Evolutionary conservation across 225 moss, liverwort and hornwort species (phyloP), one percentile per base, ranked within the genome.

Genomic region (Lunularia cruciata): DNA sequence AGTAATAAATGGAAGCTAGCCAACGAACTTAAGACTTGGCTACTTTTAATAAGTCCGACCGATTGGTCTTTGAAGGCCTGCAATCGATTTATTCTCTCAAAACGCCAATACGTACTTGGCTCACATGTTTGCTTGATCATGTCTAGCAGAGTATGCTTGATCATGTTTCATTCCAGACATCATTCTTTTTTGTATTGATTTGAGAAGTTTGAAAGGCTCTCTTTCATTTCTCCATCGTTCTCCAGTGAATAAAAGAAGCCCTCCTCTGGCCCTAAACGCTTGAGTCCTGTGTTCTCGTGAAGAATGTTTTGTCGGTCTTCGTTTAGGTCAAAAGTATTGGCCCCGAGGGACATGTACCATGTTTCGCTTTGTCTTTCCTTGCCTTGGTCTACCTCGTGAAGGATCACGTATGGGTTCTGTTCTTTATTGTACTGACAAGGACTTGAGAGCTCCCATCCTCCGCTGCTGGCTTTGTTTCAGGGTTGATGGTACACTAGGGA

Each of bases 11-110:
- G 36, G 68, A 69, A 57, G 39, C 68, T 36, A 69, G 78, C 73
- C 73, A 69, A 69, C 63, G 68, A 72, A 73, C 73, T 73, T 64
- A 73, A 78, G 73, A 78, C 68, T 69, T 73, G 78, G 68, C 69
- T 69, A 18, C 69, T 68, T 68, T 68, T 54, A 72, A 71, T 71
- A 66, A 71, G 48, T 40, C 66, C 38, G 49, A 65, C 65, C 38
- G 49, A 65, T 59, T 47, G 37, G 57, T 45, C 69, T 62, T 69
- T 36, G 49, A 14, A 66, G 76, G 58, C 71, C 71, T 57, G 46
- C 33, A 51, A 66, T 47, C 28, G 47, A 66, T 66, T 36, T 32
- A 2, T 33, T 48, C 28, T 42, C n/a, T n/a, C n/a, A 47, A 54
- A 27, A 33, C 56, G 59, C 59, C 59, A 60, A n/a, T n/a, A n/a